Percentiles rank a stretch among this genome's conserved stretches.
phyloP scores from a whole-genome alignment of 495 filamentous ascomycete genomes.

The Neurospora discreta region DNA sequence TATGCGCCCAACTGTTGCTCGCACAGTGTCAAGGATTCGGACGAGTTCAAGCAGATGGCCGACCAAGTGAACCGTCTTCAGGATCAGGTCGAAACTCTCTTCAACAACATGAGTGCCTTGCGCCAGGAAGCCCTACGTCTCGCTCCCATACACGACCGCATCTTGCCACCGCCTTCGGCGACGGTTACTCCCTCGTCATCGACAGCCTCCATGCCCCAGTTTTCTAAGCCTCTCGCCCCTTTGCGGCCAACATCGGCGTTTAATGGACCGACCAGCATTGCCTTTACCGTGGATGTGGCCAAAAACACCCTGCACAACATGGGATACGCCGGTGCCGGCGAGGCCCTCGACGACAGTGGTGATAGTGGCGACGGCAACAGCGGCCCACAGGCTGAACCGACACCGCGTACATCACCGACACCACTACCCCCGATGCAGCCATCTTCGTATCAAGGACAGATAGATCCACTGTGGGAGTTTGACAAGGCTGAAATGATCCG shows the following conservation, averaged over 20 bases:
- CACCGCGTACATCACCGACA: constrained; percentile 39
- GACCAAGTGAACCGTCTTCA: constrained; percentile 65
- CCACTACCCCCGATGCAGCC: constrained; percentile 14
- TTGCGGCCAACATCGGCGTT: constrained; percentile 50
- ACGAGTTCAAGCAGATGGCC: constrained; percentile 74
- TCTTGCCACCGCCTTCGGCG: constrained; percentile 19
- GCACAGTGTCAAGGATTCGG: constrained; percentile 72
- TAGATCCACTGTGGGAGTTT: constrained; percentile 67
- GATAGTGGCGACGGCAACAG: constrained; percentile 12
- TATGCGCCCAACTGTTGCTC: constrained; percentile 88
- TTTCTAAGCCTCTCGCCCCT: constrained; percentile 14
- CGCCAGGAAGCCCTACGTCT: constrained; percentile 33
- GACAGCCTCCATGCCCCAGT: constrained; percentile 21
- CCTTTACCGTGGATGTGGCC: constrained; percentile 78
- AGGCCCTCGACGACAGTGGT: constrained; percentile 45
- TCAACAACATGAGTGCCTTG: constrained; percentile 55
- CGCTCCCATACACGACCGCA: constrained; percentile 30
- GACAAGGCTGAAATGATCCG: constrained; percentile 60
- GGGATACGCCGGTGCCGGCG: constrained; percentile 56
- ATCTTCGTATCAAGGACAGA: constrained; percentile 31
- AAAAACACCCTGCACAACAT: constrained; percentile 80
- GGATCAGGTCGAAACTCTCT: constrained; percentile 71
- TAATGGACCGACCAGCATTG: constrained; percentile 75
- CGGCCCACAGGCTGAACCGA: constrained; percentile 36
- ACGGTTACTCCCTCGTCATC: constrained; percentile 25